phyloP scores from a whole-genome alignment of 2,329 filamentous ascomycete species.

The Exophiala lecanii-corni region DNA sequence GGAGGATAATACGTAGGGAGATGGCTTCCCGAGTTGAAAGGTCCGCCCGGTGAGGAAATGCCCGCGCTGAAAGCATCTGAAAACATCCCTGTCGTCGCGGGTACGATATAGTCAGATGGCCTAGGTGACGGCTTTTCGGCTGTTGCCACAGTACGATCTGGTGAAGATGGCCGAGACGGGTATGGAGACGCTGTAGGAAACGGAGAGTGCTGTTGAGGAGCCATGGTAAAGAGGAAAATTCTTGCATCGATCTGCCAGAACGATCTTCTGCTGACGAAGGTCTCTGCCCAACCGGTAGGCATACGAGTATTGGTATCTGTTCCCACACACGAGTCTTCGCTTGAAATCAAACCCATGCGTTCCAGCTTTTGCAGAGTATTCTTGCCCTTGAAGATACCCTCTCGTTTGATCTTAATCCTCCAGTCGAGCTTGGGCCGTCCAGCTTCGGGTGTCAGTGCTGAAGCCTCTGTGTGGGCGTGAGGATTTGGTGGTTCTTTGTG shows the following conservation, averaged over 20 bases:
- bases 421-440: constrained; percentile 81
- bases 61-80: constrained; percentile 21
- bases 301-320: constrained; percentile 57
- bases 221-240: constrained; percentile 80
- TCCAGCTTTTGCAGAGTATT: constrained; percentile 87
- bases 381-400: constrained; percentile 80
- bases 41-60: constrained; percentile 46
- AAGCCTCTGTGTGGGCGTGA: constrained; percentile 58
- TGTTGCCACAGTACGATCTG: constrained; percentile 29
- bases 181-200: constrained; percentile 49
- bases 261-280: constrained; percentile 74
- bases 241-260: constrained; percentile 93
- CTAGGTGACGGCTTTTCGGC: constrained; percentile 11
- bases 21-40: constrained; percentile 77
- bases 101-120: constrained; percentile 12
- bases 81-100: constrained; percentile 7
- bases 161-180: constrained; percentile 48
- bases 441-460: constrained; percentile 59
- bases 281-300: constrained; percentile 65
- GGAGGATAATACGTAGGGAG: constrained; percentile 89
- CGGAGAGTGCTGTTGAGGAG: constrained; percentile 51
- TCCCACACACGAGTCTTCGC: constrained; percentile 70
- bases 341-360: constrained; percentile 81
- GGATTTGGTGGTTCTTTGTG: constrained; percentile 72
- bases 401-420: constrained; percentile 75